These are phyloP conservation scores for Serpula lacrymans DNA, from an alignment of 768 basidiomycete genomes.

Conservation along the genomic window DNA sequence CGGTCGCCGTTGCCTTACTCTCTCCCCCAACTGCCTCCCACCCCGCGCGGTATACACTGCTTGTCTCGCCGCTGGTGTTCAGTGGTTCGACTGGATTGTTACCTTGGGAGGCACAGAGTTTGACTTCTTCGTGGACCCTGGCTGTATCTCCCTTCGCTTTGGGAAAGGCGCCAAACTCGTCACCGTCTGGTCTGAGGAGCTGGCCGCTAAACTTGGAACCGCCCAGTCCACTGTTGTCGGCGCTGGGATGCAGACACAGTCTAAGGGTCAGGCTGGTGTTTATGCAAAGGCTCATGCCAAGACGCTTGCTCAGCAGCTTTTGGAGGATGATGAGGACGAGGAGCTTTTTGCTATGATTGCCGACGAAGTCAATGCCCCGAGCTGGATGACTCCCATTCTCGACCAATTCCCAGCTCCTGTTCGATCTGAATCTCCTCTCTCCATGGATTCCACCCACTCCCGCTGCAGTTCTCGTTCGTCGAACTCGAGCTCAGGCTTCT, in stretches of 20 bases:
- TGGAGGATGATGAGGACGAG: constrained; percentile 74
- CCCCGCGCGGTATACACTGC: constrained; percentile 70
- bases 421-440: constrained; percentile 58
- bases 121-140: constrained; percentile 80
- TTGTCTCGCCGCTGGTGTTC: constrained; percentile 64
- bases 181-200: constrained; percentile 67
- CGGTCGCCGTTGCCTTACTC: constrained; percentile 69
- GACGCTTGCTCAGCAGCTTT: constrained; percentile 72
- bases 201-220: constrained; percentile 26
- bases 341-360: constrained; percentile 73
- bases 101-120: constrained; percentile 67
- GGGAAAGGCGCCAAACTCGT: constrained; percentile 44
- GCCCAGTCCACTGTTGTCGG: constrained; percentile 8
- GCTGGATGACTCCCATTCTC: constrained; percentile 65
- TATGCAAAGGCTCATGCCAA: constrained; percentile 33
- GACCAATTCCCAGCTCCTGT: constrained; percentile 52
- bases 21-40: constrained; percentile 66
- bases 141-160: constrained; percentile 67
- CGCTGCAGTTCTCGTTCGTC: constrained; percentile 60
- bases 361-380: constrained; percentile 63
- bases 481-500: constrained; percentile 71
- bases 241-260: constrained; percentile 13
- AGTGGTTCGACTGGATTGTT: constrained; percentile 81
- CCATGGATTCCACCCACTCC: constrained; percentile 50
- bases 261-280: constrained; percentile 12